phyloP scores from a whole-genome alignment of 768 basidiomycete species.

The Tricholoma terreum region DNA sequence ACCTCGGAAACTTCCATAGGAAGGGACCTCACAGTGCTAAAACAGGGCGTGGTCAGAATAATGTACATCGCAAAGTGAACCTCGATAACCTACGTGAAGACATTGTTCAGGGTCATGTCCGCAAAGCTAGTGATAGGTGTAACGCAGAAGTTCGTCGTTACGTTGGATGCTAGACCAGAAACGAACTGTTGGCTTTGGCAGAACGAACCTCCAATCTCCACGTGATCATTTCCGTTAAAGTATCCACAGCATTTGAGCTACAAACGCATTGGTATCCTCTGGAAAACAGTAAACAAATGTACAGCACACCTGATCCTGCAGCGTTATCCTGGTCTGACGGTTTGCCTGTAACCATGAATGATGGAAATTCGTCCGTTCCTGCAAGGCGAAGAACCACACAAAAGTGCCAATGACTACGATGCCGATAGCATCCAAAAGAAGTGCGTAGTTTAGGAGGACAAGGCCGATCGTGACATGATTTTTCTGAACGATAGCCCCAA shows the following conservation, averaged over 20 bases:
- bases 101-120: conserved; percentile 71
- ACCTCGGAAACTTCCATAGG: background rate
- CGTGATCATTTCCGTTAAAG: conserved; percentile 60
- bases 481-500: conserved; percentile 67
- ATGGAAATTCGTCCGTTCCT: conserved; percentile 68
- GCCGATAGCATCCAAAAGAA: conserved; percentile 60
- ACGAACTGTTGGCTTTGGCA: conserved; percentile 48
- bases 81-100: conserved; percentile 70
- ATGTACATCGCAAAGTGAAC: background rate
- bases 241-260: conserved; percentile 88
- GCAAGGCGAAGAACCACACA: conserved; percentile 81
- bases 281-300: background rate
- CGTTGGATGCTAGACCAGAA: conserved; percentile 35
- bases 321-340: conserved; percentile 42
- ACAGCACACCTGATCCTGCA: conserved; percentile 71
- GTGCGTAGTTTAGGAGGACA: conserved; percentile 71
- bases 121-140: conserved; percentile 63
- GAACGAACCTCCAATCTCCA: conserved; percentile 59
- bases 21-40: conserved; percentile 41
- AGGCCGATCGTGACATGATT: conserved; percentile 70
- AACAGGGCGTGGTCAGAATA: conserved; percentile 8
- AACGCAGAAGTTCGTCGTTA: conserved; percentile 62
- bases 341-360: conserved; percentile 49
- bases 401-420: conserved; percentile 65
- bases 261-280: background rate